These are phyloP conservation scores for Artemisia tridentata DNA, from an alignment of 129 eudicot genomes.

Conservation along the genomic window DNA sequence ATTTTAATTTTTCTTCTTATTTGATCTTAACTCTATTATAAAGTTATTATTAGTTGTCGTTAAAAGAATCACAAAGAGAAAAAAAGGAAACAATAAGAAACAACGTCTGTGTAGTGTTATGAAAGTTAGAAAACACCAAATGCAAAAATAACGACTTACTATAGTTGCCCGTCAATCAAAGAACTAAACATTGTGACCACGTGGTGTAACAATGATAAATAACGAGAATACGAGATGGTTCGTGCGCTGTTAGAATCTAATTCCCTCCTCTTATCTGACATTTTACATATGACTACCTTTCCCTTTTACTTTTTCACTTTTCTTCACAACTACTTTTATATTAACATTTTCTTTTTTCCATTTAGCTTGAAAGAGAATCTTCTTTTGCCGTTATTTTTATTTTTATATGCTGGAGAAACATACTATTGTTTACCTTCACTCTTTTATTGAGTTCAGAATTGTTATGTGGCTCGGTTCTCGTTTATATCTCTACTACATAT, in stretches of 20 bases:
- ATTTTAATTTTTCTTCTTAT: too few species aligned
- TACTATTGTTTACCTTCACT: background rate
- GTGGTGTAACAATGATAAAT: slow-evolving; percentile 4
- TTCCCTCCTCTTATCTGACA: slow-evolving; percentile 33
- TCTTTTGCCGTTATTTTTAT: slow-evolving; percentile 2
- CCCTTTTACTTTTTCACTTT: slow-evolving; percentile 34
- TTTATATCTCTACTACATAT: background rate
- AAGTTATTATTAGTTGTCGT: too few species aligned
- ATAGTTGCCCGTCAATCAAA: too few species aligned
- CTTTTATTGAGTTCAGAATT: slow-evolving; percentile 2
- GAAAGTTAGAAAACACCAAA: too few species aligned
- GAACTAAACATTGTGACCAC: background rate
- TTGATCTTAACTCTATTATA: too few species aligned
- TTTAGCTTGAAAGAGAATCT: background rate
- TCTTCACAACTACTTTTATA: slow-evolving; percentile 21
- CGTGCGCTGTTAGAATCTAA: slow-evolving; percentile 44
- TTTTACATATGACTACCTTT: slow-evolving; percentile 36
- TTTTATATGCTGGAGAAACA: background rate
- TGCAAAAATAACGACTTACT: too few species aligned
- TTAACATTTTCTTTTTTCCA: background rate
- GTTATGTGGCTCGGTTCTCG: background rate
- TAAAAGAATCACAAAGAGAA: too few species aligned
- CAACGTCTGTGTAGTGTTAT: too few species aligned
- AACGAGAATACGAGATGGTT: slow-evolving; percentile 30
- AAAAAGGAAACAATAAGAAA: too few species aligned